A percentile compares a stretch with the other conserved stretches of the same genome.
Evolutionary conservation across 768 basidiomycete species (phyloP).

Genomic region (Multifurca ochricompacta): DNA sequence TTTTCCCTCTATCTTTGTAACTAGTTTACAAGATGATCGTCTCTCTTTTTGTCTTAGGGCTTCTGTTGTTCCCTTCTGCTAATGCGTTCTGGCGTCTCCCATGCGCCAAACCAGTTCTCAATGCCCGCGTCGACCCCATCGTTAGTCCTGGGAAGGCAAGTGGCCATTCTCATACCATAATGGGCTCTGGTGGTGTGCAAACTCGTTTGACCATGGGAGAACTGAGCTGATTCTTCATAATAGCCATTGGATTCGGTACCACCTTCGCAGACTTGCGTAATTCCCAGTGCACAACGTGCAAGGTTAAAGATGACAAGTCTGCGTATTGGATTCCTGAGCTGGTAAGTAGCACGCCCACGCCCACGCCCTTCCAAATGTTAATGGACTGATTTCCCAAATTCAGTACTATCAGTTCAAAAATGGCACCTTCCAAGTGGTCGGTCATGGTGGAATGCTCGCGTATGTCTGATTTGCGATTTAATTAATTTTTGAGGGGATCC

Average conservation of each 20-base stretch:
- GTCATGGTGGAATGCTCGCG: slow-evolving; percentile 14
- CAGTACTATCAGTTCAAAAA: slow-evolving; percentile 9
- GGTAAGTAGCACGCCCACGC: slow-evolving; percentile 2
- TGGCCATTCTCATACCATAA: slow-evolving; percentile 10
- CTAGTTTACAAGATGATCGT: not conserved
- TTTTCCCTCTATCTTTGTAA: not conserved
- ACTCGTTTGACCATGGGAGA: not conserved
- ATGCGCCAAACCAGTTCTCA: slow-evolving; percentile 4
- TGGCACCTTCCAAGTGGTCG: not conserved
- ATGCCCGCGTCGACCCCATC: slow-evolving; percentile 10
- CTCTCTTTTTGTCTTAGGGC: slow-evolving; percentile 1
- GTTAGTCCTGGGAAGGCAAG: not conserved
- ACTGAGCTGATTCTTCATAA: not conserved
- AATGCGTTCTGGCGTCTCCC: slow-evolving; percentile 15
- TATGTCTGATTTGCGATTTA: not conserved
- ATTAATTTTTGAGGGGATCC: not conserved
- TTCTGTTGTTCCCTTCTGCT: slow-evolving; percentile 6
- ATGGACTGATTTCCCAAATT: not conserved
- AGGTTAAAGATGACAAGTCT: slow-evolving; percentile 14
- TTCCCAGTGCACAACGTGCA: slow-evolving; percentile 13
- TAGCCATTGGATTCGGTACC: slow-evolving; percentile 1
- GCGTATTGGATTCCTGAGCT: slow-evolving; percentile 13
- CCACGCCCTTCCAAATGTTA: not conserved
- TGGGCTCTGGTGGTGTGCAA: slow-evolving; percentile 10
- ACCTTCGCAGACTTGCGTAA: slow-evolving; percentile 2